Conservation (phyloP, 805 yeast genomes). For the Ogataea corticis region DNA sequence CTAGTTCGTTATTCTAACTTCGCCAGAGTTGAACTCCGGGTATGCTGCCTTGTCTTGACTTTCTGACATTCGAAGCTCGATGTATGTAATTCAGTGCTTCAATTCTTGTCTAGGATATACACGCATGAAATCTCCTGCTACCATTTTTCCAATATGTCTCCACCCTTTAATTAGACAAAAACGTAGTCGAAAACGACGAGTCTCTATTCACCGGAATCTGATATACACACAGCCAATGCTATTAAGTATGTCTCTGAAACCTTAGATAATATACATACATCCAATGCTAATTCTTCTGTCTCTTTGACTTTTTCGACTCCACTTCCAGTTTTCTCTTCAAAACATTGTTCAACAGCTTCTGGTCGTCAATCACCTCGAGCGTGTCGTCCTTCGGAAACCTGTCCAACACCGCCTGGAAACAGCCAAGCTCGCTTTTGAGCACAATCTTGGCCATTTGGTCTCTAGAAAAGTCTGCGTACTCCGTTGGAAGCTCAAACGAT, state of each 20-base stretch:
- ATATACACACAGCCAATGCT: too few relatives aligned
- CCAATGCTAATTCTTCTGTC: conserved; percentile 24
- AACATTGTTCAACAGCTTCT: conserved; percentile 57
- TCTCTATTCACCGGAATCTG: too few relatives aligned
- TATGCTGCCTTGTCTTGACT: too few relatives aligned
- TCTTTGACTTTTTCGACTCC: conserved; percentile 27
- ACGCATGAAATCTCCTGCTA: too few relatives aligned
- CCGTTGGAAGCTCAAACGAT: conserved; percentile 19
- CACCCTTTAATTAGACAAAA: too few relatives aligned
- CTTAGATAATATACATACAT: not conserved
- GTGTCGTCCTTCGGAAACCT: conserved; percentile 27
- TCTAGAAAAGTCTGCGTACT: conserved; percentile 22
- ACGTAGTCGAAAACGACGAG: too few relatives aligned
- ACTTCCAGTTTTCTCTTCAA: conserved; percentile 47
- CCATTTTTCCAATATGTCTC: too few relatives aligned
- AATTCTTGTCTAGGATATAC: too few relatives aligned
- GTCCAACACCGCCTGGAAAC: conserved; percentile 43
- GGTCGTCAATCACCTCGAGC: conserved; percentile 56
- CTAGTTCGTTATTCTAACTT: too few relatives aligned
- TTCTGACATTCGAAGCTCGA: too few relatives aligned
- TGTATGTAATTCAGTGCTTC: too few relatives aligned
- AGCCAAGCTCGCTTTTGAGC: conserved; percentile 53
- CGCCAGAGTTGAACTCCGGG: too few relatives aligned
- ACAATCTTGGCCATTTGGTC: conserved; percentile 55
- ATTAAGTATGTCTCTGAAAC: not conserved